Base-by-base conservation (phyloP, 2,329 filamentous ascomycete genomes). In the Phyllosticta citrichinensis region DNA sequence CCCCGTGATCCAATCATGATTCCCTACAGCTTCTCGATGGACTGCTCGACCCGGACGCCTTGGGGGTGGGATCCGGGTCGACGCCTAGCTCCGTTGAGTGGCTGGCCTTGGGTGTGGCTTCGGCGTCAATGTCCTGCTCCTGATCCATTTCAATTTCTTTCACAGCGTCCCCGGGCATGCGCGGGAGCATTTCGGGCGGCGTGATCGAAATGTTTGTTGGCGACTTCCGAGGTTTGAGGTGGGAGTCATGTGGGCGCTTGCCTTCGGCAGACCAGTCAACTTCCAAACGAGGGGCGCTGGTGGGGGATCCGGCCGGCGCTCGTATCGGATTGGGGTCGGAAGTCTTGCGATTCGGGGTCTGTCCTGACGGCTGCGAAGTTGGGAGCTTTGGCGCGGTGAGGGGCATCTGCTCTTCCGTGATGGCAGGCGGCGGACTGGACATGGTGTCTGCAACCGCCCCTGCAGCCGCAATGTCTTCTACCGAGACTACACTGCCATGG, bases 401-500 rank as follows among this genome's bases (percentile, higher is more conserved):
- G 12, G 73, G 71, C 22, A 67, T 63, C 30, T 65, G 68, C 30
- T 77, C 75, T 62, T 78, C 76, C 2, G 70, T 68, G 51, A 78
- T 79, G 25, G 67, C 70, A 12, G 73, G 73, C n/a, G 73, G 74
- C 2, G 73, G 73, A 14, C 40, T 47, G 3, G 40, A 47, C 14
- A 75, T 66, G 3, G 66, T 65, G 8, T 75, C 72, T 14, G 69
- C 14, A 17, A 40, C 14, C 5, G 40, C 40, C 40, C 40, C 40
- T n/a, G n/a, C 65, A 6, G 66, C 66, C 19, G 70, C 65, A 57
- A 76, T 64, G 55, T 80, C 78, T 53, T 80, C 78, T 27, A 77
- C 71, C 8, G 77, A 80, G 54, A 81, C 75, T 51, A 80, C 83
- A 69, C 92, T 96, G 56, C 95, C 93, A 67, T 93, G 88, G 69